Conservation (phyloP, 1,284 basidiomycete genomes). For the Leccinum fallax region DNA sequence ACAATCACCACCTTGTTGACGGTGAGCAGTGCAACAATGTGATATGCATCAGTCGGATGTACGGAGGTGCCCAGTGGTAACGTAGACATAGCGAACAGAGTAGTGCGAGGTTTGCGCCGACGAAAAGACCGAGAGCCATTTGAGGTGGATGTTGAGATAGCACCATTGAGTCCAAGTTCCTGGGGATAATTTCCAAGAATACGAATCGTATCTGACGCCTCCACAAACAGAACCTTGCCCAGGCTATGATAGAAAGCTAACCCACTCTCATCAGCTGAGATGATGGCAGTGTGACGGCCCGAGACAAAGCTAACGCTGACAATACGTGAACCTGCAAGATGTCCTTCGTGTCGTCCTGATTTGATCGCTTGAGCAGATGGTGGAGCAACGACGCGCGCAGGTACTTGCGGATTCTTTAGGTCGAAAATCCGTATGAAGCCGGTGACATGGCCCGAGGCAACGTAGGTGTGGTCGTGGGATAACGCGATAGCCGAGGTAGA, state of each 20-base stretch:
- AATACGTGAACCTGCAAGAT: conserved; percentile 85
- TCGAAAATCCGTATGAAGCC: conserved; percentile 92
- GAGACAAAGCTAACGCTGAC: conserved; percentile 91
- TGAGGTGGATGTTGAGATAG: conserved; percentile 17
- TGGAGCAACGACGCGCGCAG: conserved; percentile 74
- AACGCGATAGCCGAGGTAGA: conserved; percentile 90
- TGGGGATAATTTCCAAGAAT: conserved; percentile 91
- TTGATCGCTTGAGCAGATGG: conserved; percentile 66
- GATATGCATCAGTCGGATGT: conserved; percentile 84
- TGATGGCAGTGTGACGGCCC: conserved; percentile 89
- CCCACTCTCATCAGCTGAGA: conserved; percentile 90
- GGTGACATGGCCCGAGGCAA: conserved; percentile 86
- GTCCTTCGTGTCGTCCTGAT: conserved; percentile 91
- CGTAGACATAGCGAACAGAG: conserved; percentile 78
- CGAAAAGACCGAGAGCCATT: conserved; percentile 23
- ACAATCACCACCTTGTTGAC: conserved; percentile 91
- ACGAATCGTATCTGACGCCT: conserved; percentile 92
- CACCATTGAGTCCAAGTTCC: conserved; percentile 33
- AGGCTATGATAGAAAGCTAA: conserved; percentile 95
- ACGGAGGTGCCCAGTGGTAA: conserved; percentile 79
- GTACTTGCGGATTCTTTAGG: conserved; percentile 63
- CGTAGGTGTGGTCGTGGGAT: conserved; percentile 92
- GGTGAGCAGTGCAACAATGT: conserved; percentile 87
- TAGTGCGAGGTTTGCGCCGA: conserved; percentile 54
- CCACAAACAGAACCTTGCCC: conserved; percentile 94